Percentiles rank a stretch among this genome's conserved stretches.
These are phyloP conservation scores for Lotus japonicus DNA, from an alignment of 306 rosid species.

Conservation along the genomic window DNA sequence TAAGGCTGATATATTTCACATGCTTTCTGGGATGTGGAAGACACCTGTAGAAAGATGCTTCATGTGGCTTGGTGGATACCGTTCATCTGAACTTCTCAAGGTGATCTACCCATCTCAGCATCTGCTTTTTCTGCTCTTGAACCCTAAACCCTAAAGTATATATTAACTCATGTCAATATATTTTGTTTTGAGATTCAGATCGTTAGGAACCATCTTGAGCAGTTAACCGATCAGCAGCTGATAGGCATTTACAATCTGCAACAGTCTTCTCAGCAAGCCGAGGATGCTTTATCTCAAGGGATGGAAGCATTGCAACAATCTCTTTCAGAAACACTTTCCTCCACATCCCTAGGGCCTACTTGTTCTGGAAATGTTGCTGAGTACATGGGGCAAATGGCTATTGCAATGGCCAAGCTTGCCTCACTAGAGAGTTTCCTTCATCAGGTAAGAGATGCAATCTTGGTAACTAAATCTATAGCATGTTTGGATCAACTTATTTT, in stretches of 20 bases:
- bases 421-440: slow-evolving; percentile 69
- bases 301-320: slow-evolving; percentile 89
- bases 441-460: slow-evolving; percentile 40
- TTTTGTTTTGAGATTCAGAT: slow-evolving; percentile 39
- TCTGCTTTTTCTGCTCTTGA: not conserved
- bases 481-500: too few species aligned
- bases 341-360: slow-evolving; percentile 36
- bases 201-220: slow-evolving; percentile 74
- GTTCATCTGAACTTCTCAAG: slow-evolving; percentile 86
- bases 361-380: slow-evolving; percentile 63
- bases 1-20: slow-evolving; percentile 84
- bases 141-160: not conserved
- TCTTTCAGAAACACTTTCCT: slow-evolving; percentile 69
- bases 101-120: slow-evolving; percentile 20
- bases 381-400: slow-evolving; percentile 94
- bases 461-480: not conserved
- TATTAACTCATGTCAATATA: not conserved
- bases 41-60: slow-evolving; percentile 86
- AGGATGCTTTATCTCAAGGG: slow-evolving; percentile 90
- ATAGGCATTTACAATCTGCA: slow-evolving; percentile 76
- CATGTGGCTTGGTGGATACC: slow-evolving; percentile 90
- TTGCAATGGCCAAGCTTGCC: slow-evolving; percentile 81
- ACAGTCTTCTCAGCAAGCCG: slow-evolving; percentile 82
- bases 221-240: slow-evolving; percentile 64
- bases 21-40: slow-evolving; percentile 87